A percentile compares a stretch with the other conserved stretches of the same genome.
Evolutionary conservation across 352 stramenopile species (phyloP).

Genomic region (Thraustotheca clavata): DNA sequence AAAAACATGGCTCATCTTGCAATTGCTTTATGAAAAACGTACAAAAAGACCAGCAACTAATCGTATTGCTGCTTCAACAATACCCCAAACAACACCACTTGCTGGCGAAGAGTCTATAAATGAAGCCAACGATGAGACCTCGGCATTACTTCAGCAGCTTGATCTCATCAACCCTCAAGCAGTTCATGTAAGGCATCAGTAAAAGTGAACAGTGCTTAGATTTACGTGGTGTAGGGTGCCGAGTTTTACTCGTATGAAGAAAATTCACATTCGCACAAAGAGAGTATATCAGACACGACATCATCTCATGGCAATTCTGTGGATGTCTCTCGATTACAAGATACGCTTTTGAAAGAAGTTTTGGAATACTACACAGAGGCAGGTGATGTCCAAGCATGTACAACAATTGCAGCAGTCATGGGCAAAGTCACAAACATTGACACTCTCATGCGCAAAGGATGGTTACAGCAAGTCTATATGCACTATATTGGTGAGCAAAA

Average conservation of each 20-base stretch:
- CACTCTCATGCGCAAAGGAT: constrained; percentile 73
- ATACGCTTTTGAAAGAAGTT: constrained; percentile 74
- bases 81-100: constrained; percentile 3
- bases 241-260: constrained; percentile 76
- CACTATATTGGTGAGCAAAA: constrained; percentile 64
- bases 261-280: constrained; percentile 26
- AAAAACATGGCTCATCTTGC: constrained; percentile 82
- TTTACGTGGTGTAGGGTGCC: constrained; percentile 32
- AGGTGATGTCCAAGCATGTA: constrained; percentile 78
- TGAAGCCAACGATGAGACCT: constrained; percentile 43
- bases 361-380: constrained; percentile 82
- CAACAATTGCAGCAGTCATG: constrained; percentile 67
- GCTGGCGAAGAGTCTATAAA: constrained; percentile 21
- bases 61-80: neutral
- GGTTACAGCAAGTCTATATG: constrained; percentile 87
- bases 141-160: constrained; percentile 72
- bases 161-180: constrained; percentile 81
- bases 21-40: constrained; percentile 46
- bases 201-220: neutral
- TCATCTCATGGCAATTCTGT: neutral
- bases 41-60: neutral
- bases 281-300: neutral
- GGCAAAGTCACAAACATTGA: constrained; percentile 65
- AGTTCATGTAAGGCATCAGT: constrained; percentile 35
- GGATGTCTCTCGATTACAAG: constrained; percentile 48